These are phyloP conservation scores for Aspergillus aculeatus DNA, from an alignment of 2,329 filamentous ascomycete genomes.

Conservation along the genomic window DNA sequence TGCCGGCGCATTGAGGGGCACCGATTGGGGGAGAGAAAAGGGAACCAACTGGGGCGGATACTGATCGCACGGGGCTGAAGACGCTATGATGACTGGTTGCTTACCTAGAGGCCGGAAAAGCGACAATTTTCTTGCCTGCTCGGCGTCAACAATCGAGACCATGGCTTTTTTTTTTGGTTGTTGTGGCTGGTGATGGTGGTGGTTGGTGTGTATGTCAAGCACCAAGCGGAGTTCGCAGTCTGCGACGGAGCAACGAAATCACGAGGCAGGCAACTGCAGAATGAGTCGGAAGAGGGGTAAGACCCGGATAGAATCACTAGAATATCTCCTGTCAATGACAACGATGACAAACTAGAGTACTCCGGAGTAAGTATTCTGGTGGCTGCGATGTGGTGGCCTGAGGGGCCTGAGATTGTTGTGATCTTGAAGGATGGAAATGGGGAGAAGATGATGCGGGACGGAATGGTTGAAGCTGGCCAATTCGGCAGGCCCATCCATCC, in stretches of 20 bases:
- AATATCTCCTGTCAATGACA: background rate
- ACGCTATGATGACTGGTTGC: slow-evolving; percentile 36
- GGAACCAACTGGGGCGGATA: slow-evolving; percentile 28
- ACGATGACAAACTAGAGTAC: too few relatives aligned
- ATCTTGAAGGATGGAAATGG: background rate
- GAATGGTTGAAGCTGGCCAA: background rate
- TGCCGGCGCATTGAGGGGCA: slow-evolving; percentile 12
- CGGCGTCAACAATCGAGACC: slow-evolving; percentile 35
- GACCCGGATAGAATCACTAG: background rate
- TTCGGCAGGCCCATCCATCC: too few relatives aligned
- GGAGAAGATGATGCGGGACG: background rate
- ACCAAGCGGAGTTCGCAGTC: too few relatives aligned
- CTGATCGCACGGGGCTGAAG: slow-evolving; percentile 33
- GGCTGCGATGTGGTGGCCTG: background rate
- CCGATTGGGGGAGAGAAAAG: slow-evolving; percentile 5
- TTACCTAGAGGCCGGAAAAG: slow-evolving; percentile 47
- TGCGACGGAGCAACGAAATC: slow-evolving; percentile 9
- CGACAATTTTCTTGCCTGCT: slow-evolving; percentile 44
- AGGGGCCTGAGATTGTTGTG: background rate
- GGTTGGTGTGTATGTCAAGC: background rate
- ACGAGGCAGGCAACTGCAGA: slow-evolving; percentile 22
- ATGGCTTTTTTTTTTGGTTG: slow-evolving; percentile 18
- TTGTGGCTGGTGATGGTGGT: background rate
- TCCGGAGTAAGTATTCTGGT: background rate
- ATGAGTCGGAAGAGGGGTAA: background rate